Base-by-base conservation (phyloP, 1,139 yeast genomes). In the Protomyces pachydermus region DNA sequence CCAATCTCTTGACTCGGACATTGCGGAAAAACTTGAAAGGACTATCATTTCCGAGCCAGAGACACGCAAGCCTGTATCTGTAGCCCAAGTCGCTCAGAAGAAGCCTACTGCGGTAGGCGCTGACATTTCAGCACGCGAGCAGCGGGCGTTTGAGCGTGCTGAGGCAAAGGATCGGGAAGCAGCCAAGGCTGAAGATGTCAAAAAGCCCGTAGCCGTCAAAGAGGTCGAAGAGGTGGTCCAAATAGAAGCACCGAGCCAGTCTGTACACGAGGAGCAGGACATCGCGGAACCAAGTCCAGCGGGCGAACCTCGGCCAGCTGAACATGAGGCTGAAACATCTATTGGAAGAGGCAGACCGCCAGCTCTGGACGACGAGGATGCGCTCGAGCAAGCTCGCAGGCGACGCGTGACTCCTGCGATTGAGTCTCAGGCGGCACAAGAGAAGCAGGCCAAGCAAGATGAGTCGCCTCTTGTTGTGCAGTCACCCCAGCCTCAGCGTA, bases 361-460 rank as follows among this genome's bases (percentile, higher is more conserved):
- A 12, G 16, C 52, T 16, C 8, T 58, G 42, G 55, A 52, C 28
- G 53, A 58, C 34, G 62, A 58, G n/a, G 62, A 58, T 32, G 62
- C 56, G 3, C 34, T 58, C 4, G 62, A 58, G 37, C 54, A 35
- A 16, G 45, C 54, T 8, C 56, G 62, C 20, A 34, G 56, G 1
- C 62, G 62, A 28, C 56, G 62, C 39, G 62, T 58, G 28, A 58
- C 62, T 3, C 62, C 62, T 6, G 62, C 62, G 5, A 52, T 58
- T 28, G 62, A 58, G 45, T 32, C 53, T n/a, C 45, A 39, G 10
- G 48, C 48, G 14, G 48, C 48, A 20, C 48, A 42, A 42, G 42
- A 37, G 42, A n/a, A 42, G 25, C 37, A 32, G 14, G 18, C 60
- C 9, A n/a, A 42, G 25, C 23, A 5, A 16, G 48, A 42, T 18